Evolutionary conservation across 148 eudicot genomes (phyloP).

Genomic region (Selenicereus undatus): DNA sequence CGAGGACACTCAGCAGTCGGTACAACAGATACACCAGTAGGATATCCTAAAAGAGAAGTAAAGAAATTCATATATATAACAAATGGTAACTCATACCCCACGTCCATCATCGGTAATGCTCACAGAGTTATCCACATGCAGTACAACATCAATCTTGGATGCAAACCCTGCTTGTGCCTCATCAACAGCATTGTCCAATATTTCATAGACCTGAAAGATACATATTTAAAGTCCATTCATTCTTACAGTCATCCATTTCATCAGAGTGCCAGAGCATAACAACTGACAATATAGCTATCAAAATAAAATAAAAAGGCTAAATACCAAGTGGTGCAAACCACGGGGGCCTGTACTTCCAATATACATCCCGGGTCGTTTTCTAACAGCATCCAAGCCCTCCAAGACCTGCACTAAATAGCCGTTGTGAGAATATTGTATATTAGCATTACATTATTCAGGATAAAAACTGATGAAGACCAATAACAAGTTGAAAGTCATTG

Average conservation of each 20-base stretch:
- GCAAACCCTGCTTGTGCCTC: conserved; percentile 99
- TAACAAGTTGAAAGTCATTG: too few species aligned
- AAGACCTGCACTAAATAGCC: conserved; percentile 39
- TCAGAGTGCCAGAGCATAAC: not conserved
- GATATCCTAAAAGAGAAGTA: conserved; percentile 4
- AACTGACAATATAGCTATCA: not conserved
- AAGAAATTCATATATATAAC: not conserved
- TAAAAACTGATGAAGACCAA: conserved; percentile 29
- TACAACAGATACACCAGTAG: not conserved
- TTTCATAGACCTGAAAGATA: conserved; percentile 78
- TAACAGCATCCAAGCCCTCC: conserved; percentile 95
- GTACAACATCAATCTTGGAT: conserved; percentile 64
- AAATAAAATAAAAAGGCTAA: conserved; percentile 5
- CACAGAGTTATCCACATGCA: conserved; percentile 79
- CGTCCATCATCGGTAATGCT: conserved; percentile 94
- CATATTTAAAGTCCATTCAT: conserved; percentile 6
- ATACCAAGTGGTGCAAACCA: conserved; percentile 93
- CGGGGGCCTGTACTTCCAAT: conserved; percentile 98
- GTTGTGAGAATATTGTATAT: not conserved
- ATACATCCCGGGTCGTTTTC: conserved; percentile 98
- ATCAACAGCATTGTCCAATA: conserved; percentile 85
- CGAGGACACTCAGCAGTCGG: not conserved
- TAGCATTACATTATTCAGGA: not conserved
- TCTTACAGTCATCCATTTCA: not conserved
- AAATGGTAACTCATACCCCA: conserved; percentile 56